phyloP scores from a whole-genome alignment of 306 rosid species.

The Luffa aegyptiaca region DNA sequence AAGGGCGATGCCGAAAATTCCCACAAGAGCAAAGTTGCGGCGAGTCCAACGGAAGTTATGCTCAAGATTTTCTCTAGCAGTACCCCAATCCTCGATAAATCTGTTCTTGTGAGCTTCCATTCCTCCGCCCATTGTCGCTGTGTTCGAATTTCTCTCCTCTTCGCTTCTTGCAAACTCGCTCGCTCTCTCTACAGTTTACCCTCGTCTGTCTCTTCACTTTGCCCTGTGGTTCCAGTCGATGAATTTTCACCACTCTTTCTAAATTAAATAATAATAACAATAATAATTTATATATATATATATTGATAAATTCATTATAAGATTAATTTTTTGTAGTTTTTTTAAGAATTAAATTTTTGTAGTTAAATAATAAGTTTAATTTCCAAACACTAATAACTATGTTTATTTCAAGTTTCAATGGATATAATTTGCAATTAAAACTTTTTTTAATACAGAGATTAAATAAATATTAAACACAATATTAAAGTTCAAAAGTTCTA shows the following conservation, averaged over 20 bases:
- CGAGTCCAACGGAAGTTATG: slow-evolving; percentile 92
- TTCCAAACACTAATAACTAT: too few relatives aligned
- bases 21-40: slow-evolving; percentile 74
- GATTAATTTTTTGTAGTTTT: too few relatives aligned
- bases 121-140: slow-evolving; percentile 77
- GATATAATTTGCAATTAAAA: too few relatives aligned
- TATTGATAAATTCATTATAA: too few relatives aligned
- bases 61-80: slow-evolving; percentile 80
- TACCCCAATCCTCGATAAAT: slow-evolving; percentile 83
- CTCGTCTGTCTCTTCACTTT: background rate
- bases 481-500: too few relatives aligned
- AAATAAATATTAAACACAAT: too few relatives aligned
- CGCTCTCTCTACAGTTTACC: background rate
- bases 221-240: background rate
- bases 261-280: too few relatives aligned
- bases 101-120: slow-evolving; percentile 88
- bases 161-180: background rate
- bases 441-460: too few relatives aligned
- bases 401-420: too few relatives aligned
- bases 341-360: too few relatives aligned
- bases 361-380: too few relatives aligned
- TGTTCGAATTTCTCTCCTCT: background rate
- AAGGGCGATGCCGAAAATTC: slow-evolving; percentile 74
- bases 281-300: background rate
- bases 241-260: background rate